These are phyloP conservation scores for Canariomyces notabilis DNA, from an alignment of 2,329 filamentous ascomycete species.

Conservation along the genomic window DNA sequence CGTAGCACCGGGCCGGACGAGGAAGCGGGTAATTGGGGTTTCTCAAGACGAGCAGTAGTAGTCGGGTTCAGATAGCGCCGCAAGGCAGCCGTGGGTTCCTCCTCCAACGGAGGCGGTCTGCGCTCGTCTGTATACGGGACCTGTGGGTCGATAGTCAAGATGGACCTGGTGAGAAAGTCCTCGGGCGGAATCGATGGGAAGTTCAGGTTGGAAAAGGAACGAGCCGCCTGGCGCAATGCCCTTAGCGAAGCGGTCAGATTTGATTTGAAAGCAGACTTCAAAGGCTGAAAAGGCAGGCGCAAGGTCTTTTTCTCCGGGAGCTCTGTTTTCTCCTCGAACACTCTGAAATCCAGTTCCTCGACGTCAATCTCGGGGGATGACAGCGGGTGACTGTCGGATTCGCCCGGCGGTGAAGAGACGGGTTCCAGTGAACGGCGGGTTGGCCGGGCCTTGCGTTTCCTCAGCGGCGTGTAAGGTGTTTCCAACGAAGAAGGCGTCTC, in stretches of 20 bases:
- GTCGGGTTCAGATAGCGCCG: slow-evolving; percentile 65
- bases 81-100: slow-evolving; percentile 61
- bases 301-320: slow-evolving; percentile 30
- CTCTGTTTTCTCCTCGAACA: slow-evolving; percentile 32
- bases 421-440: slow-evolving; percentile 50
- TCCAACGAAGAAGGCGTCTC: slow-evolving; percentile 46
- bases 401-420: slow-evolving; percentile 51
- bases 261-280: slow-evolving; percentile 60
- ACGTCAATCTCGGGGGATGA: slow-evolving; percentile 35
- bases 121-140: slow-evolving; percentile 65
- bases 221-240: slow-evolving; percentile 59
- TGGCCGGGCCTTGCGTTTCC: slow-evolving; percentile 38
- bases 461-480: slow-evolving; percentile 41
- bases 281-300: slow-evolving; percentile 39
- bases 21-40: slow-evolving; percentile 27
- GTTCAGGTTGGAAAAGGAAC: slow-evolving; percentile 58
- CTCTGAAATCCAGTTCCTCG: slow-evolving; percentile 46
- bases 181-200: slow-evolving; percentile 60
- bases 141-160: slow-evolving; percentile 61
- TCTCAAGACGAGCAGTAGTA: slow-evolving; percentile 44
- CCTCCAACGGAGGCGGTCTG: slow-evolving; percentile 56
- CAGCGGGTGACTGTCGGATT: slow-evolving; percentile 48
- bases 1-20: slow-evolving; percentile 24
- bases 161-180: slow-evolving; percentile 62
- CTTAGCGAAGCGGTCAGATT: slow-evolving; percentile 63